These are phyloP conservation scores for Exophiala xenobiotica DNA, from an alignment of 2,329 filamentous ascomycete genomes.

Conservation along the genomic window DNA sequence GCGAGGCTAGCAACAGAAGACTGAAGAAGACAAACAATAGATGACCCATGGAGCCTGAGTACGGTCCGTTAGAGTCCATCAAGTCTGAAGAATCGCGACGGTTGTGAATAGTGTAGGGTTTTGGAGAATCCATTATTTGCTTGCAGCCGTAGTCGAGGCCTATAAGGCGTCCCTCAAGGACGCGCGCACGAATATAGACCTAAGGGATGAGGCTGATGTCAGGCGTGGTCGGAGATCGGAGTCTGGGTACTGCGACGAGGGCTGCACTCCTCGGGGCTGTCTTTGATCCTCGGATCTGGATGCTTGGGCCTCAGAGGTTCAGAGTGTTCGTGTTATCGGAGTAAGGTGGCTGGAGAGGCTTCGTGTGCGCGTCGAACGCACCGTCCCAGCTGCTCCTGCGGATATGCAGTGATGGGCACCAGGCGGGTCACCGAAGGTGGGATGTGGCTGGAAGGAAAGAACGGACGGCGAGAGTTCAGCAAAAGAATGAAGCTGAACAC, in stretches of 20 bases:
- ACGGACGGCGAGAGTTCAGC: slow-evolving; percentile 50
- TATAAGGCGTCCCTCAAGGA: slow-evolving; percentile 20
- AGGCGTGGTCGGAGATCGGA: slow-evolving; percentile 20
- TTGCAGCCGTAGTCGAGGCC: slow-evolving; percentile 8
- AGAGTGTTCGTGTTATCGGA: not conserved
- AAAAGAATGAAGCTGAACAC: slow-evolving; percentile 65
- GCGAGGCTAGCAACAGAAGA: slow-evolving; percentile 70
- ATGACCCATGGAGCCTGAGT: slow-evolving; percentile 66
- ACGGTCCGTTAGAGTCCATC: slow-evolving; percentile 44
- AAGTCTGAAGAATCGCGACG: slow-evolving; percentile 32
- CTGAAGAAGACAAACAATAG: slow-evolving; percentile 77
- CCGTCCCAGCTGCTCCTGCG: slow-evolving; percentile 14
- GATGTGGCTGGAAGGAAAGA: slow-evolving; percentile 38
- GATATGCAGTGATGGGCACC: slow-evolving; percentile 10
- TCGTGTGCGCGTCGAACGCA: slow-evolving; percentile 9
- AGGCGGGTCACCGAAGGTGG: slow-evolving; percentile 12
- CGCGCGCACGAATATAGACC: slow-evolving; percentile 25
- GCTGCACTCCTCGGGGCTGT: slow-evolving; percentile 12
- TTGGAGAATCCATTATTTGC: slow-evolving; percentile 21
- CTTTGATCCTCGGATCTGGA: not conserved
- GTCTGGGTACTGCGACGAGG: slow-evolving; percentile 8
- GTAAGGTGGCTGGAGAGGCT: slow-evolving; percentile 1
- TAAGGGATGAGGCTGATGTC: slow-evolving; percentile 19
- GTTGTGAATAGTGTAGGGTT: slow-evolving; percentile 7
- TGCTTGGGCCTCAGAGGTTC: not conserved